These are phyloP conservation scores for Chaetomium sp. DNA, from an alignment of 2,329 filamentous ascomycete genomes.

Conservation along the genomic window DNA sequence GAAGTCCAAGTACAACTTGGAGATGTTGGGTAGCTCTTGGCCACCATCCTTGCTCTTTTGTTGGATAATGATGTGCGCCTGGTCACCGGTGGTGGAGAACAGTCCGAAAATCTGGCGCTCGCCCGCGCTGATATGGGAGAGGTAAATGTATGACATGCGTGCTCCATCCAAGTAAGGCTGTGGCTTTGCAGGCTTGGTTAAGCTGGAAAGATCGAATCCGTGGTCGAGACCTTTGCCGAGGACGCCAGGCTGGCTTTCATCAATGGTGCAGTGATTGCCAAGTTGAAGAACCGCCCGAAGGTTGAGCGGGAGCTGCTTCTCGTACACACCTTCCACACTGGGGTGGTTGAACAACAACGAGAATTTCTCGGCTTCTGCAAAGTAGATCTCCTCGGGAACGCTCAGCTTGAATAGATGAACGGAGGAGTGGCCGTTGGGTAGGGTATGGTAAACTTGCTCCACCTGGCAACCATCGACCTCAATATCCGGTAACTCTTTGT, in stretches of 20 bases:
- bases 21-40: constrained; percentile 83
- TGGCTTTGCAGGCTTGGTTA: constrained; percentile 61
- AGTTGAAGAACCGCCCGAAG: constrained; percentile 82
- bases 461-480: constrained; percentile 79
- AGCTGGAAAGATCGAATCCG: constrained; percentile 77
- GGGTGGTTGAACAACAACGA: constrained; percentile 80
- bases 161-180: constrained; percentile 67
- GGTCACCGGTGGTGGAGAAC: constrained; percentile 74
- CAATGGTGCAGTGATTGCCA: constrained; percentile 87
- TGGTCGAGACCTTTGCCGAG: constrained; percentile 88
- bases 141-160: constrained; percentile 74
- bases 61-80: constrained; percentile 83
- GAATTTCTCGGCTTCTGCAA: constrained; percentile 77
- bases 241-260: constrained; percentile 82
- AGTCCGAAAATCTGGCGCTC: constrained; percentile 90
- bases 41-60: constrained; percentile 70
- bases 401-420: constrained; percentile 91
- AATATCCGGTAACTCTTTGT: constrained; percentile 79
- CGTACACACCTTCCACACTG: constrained; percentile 95
- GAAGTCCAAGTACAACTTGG: constrained; percentile 78
- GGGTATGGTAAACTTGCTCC: constrained; percentile 85
- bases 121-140: constrained; percentile 87
- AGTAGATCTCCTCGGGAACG: constrained; percentile 80
- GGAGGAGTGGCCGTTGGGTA: constrained; percentile 92
- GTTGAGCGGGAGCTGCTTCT: constrained; percentile 82